Evolutionary conservation across 1,284 basidiomycete genomes (phyloP), one percentile per base, ranked within the genome.

Genomic region (Megacollybia platyphylla): DNA sequence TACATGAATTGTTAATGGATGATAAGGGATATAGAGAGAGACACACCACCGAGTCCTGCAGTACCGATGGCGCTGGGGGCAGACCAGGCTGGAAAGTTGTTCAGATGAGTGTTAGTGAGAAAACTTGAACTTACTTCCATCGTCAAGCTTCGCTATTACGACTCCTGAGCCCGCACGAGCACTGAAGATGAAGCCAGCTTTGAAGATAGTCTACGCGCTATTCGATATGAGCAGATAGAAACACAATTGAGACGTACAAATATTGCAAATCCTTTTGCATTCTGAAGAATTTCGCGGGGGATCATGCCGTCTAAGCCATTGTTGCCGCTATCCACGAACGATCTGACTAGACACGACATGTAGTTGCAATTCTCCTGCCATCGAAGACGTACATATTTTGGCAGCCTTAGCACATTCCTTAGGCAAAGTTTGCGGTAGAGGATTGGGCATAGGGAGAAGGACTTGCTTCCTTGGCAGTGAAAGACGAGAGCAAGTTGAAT

Each of bases 51-150:
- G 8, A 97, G 60, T 0, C 94, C 94, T 8, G 87, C 94, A n/a
- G 91, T 83, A 15, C 91, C 93, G 43, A 97, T 94, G 0, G 93
- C 96, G 55, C 86, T 87, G 3, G 94, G 93, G 20, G 92, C 82
- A 37, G 88, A 91, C 91, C 92, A 97, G 37, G 76, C 87, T 91
- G 51, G 9, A 30, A 37, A 36, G 40, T n/a, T 37, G 37, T 36
- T 39, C 40, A 17, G 28, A n/a, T 30, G 20, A 46, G 3, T 5
- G 15, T 32, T 39, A 35, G 26, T 35, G 15, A 38, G 27, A 34
- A 37, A 20, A 24, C 11, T 37, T 44, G 15, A 20, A 70, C 87
- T 66, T 56, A 89, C 87, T 66, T 50, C 92, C 94, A 61, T 96
- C 77, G 2, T 79, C 70, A 11, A 91, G 67, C 48, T 71, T 79